Conservation (phyloP, 2,329 filamentous ascomycete genomes). For the Fusarium ramigenum region DNA sequence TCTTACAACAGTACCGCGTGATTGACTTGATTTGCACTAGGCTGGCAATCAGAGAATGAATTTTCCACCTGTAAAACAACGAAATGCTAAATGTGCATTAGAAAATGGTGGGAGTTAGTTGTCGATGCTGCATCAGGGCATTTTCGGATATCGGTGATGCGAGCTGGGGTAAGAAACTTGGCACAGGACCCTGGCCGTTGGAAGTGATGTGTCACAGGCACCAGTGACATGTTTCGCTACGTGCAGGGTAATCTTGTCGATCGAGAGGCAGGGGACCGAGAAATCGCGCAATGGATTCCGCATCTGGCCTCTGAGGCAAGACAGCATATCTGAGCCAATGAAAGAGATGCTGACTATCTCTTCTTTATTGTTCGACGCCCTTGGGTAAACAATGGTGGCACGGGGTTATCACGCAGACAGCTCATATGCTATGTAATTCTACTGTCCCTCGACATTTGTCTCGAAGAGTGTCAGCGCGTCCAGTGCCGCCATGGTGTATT, state of each 20-base stretch:
- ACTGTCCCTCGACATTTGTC: no score
- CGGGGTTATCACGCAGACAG: no score
- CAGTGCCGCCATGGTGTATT: no score
- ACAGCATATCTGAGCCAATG: background rate
- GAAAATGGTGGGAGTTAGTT: background rate
- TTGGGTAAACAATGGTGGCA: no score
- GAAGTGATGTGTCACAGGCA: background rate
- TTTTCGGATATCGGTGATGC: background rate
- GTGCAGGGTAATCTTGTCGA: background rate
- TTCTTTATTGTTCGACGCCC: no score
- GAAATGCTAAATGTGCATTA: background rate
- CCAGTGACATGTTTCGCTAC: background rate
- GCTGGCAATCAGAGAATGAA: background rate
- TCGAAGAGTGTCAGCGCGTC: no score
- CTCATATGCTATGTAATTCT: no score
- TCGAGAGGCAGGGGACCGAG: background rate
- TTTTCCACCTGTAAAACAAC: background rate
- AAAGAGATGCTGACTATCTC: no score
- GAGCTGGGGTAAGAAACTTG: background rate
- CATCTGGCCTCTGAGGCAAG: background rate
- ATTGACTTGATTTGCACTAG: accelerated
- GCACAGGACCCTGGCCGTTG: background rate
- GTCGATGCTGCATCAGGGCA: background rate
- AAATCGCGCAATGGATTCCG: background rate
- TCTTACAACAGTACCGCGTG: background rate